Evolutionary conservation across 495 filamentous ascomycete species (phyloP).

Genomic region (Clavariopsis aquatica): DNA sequence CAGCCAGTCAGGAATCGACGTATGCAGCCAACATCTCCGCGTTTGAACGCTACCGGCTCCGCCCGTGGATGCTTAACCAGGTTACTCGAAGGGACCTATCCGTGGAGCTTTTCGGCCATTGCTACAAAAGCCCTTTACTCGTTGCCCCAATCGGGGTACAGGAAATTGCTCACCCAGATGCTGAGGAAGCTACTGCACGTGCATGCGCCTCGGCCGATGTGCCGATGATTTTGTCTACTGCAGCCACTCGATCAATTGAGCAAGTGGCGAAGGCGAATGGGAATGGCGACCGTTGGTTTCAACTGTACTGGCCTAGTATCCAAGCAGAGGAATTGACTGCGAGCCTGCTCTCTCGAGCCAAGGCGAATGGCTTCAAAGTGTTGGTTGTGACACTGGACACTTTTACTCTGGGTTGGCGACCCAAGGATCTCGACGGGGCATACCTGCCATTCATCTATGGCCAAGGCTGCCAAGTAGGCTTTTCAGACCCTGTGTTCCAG

Average conservation of each 20-base stretch:
- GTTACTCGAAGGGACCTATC: conserved; percentile 42
- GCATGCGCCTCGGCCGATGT: conserved; percentile 23
- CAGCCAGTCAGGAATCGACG: conserved; percentile 30
- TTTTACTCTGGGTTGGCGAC: conserved; percentile 39
- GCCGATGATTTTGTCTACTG: conserved; percentile 37
- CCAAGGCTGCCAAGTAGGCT: conserved; percentile 33
- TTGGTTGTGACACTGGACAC: conserved; percentile 41
- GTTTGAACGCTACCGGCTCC: conserved; percentile 36
- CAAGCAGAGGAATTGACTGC: conserved; percentile 35
- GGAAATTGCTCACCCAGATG: conserved; percentile 39
- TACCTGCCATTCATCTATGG: conserved; percentile 40
- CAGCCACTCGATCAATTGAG: conserved; percentile 36
- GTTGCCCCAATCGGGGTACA: conserved; percentile 45
- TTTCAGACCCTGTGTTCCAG: conserved; percentile 39
- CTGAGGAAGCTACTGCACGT: conserved; percentile 37
- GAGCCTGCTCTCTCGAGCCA: conserved; percentile 35
- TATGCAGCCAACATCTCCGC: conserved; percentile 28
- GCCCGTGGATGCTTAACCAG: conserved; percentile 47
- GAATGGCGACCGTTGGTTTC: conserved; percentile 37
- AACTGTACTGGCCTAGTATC: conserved; percentile 38
- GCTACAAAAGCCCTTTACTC: conserved; percentile 37
- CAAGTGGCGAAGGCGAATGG: conserved; percentile 37
- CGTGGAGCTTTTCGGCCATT: conserved; percentile 38
- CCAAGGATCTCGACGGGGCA: conserved; percentile 34
- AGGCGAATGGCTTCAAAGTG: conserved; percentile 37